These are phyloP conservation scores for Emmonsiellopsis sp. DNA, from an alignment of 2,329 filamentous ascomycete genomes.

Conservation along the genomic window DNA sequence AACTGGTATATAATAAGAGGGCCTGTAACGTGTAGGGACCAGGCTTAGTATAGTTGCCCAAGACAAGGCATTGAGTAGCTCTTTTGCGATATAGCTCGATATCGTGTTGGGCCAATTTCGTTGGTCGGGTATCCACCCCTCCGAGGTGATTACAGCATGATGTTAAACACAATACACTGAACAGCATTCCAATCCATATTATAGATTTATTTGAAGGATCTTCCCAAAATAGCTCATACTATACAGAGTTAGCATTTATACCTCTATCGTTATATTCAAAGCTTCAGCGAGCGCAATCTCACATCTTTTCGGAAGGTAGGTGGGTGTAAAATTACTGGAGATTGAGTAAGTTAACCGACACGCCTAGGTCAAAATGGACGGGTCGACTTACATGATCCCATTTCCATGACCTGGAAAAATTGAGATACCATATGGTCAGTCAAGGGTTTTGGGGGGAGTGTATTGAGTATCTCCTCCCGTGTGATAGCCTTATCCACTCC, in stretches of 20 bases:
- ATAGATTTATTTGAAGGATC: constrained; percentile 2
- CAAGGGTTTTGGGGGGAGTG: constrained; percentile 18
- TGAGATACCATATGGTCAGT: constrained; percentile 19
- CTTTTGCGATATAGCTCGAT: constrained; percentile 6
- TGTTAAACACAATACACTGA: constrained; percentile 5
- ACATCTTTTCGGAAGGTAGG: constrained; percentile 8
- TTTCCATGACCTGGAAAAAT: constrained; percentile 1
- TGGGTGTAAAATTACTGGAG: constrained; percentile 5
- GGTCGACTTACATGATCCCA: constrained; percentile 1
- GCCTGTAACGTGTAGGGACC: constrained; percentile 20
- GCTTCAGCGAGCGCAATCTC: background rate
- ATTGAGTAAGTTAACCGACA: background rate
- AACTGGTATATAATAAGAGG: constrained; percentile 15
- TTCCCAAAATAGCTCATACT: constrained; percentile 9
- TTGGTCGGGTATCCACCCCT: background rate
- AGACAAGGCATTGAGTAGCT: constrained; percentile 19
- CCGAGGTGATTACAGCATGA: constrained; percentile 3
- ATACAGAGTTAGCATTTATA: background rate
- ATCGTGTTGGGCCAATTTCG: background rate
- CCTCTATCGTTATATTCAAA: background rate
- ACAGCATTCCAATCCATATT: constrained; percentile 8
- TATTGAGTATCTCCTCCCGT: constrained; percentile 19
- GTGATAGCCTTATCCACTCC: constrained; percentile 16
- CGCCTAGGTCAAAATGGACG: background rate
- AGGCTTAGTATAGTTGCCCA: constrained; percentile 19